Evolutionary conservation across 2,329 filamentous ascomycete species (phyloP).

Genomic region (Epichloe sibirici): DNA sequence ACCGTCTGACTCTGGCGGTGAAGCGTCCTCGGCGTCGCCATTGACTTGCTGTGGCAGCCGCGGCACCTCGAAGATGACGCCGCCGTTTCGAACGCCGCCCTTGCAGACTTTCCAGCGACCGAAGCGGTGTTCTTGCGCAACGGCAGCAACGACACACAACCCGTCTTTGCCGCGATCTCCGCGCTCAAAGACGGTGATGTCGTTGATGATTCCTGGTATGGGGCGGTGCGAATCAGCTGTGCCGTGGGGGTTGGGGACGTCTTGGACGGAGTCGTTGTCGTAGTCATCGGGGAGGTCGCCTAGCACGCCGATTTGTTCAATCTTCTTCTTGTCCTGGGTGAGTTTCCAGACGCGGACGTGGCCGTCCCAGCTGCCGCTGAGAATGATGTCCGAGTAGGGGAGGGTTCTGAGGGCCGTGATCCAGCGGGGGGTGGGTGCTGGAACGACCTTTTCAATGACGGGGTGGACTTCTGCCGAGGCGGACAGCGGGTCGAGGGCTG

Average conservation of each 20-base stretch:
- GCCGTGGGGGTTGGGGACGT: slow-evolving; percentile 8
- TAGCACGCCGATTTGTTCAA: slow-evolving; percentile 61
- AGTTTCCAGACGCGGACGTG: slow-evolving; percentile 76
- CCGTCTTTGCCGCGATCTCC: slow-evolving; percentile 66
- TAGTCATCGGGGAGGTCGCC: slow-evolving; percentile 27
- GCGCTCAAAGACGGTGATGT: slow-evolving; percentile 74
- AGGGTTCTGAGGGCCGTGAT: slow-evolving; percentile 81
- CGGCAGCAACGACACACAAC: slow-evolving; percentile 71
- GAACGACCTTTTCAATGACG: slow-evolving; percentile 39
- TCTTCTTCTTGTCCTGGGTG: slow-evolving; percentile 65
- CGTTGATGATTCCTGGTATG: slow-evolving; percentile 74
- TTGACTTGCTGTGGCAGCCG: slow-evolving; percentile 25
- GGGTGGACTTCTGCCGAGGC: slow-evolving; percentile 62
- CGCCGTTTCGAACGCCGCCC: slow-evolving; percentile 61
- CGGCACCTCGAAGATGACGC: slow-evolving; percentile 77
- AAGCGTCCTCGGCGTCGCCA: slow-evolving; percentile 16
- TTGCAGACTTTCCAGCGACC: slow-evolving; percentile 63
- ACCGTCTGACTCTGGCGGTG: slow-evolving; percentile 9
- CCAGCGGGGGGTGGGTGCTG: slow-evolving; percentile 61
- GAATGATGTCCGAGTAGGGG: slow-evolving; percentile 79
- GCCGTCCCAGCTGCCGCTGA: slow-evolving; percentile 89
- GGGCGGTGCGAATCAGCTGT: slow-evolving; percentile 8
- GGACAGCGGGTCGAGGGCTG: slow-evolving; percentile 51
- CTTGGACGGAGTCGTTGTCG: slow-evolving; percentile 14
- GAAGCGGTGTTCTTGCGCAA: slow-evolving; percentile 76